phyloP scores from a whole-genome alignment of 306 rosid genomes.

The Vigna radiata region DNA sequence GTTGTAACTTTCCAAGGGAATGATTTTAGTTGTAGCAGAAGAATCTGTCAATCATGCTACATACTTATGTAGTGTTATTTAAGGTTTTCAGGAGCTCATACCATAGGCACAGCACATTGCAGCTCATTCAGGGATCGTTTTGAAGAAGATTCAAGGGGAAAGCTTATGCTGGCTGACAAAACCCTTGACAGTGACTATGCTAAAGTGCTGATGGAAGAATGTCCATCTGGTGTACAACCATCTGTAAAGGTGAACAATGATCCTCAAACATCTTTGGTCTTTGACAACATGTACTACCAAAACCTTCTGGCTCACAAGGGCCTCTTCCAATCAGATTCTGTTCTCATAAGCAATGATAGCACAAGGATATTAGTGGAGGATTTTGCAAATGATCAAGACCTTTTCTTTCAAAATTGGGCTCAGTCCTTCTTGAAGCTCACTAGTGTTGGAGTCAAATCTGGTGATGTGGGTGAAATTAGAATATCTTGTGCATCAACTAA shows the following conservation, averaged over 20 bases:
- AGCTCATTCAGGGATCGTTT: slow-evolving; percentile 73
- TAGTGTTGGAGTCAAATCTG: slow-evolving; percentile 65
- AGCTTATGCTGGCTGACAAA: slow-evolving; percentile 57
- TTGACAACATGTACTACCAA: slow-evolving; percentile 76
- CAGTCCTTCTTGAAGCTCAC: slow-evolving; percentile 76
- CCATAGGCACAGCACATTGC: slow-evolving; percentile 84
- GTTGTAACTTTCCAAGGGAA: background rate
- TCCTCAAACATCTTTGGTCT: slow-evolving; percentile 69
- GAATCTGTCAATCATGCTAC: background rate
- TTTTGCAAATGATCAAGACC: slow-evolving; percentile 67
- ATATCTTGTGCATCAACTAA: slow-evolving; percentile 59
- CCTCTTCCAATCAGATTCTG: slow-evolving; percentile 82
- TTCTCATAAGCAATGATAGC: slow-evolving; percentile 52
- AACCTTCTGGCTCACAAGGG: slow-evolving; percentile 66
- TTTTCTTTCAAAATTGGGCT: slow-evolving; percentile 70
- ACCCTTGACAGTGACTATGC: slow-evolving; percentile 73
- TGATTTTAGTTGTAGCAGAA: no score
- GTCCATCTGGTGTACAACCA: slow-evolving; percentile 55
- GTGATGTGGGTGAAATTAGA: slow-evolving; percentile 75
- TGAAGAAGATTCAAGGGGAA: slow-evolving; percentile 62
- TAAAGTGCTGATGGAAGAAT: slow-evolving; percentile 58
- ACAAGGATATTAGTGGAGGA: slow-evolving; percentile 60
- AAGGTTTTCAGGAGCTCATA: slow-evolving; percentile 76
- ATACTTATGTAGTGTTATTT: slow-evolving; percentile 14
- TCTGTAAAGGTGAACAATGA: slow-evolving; percentile 65